A percentile compares a stretch with the other conserved stretches of the same genome.
These are phyloP conservation scores for Lathyrus oleraceus DNA, from an alignment of 306 rosid species.

Conservation along the genomic window DNA sequence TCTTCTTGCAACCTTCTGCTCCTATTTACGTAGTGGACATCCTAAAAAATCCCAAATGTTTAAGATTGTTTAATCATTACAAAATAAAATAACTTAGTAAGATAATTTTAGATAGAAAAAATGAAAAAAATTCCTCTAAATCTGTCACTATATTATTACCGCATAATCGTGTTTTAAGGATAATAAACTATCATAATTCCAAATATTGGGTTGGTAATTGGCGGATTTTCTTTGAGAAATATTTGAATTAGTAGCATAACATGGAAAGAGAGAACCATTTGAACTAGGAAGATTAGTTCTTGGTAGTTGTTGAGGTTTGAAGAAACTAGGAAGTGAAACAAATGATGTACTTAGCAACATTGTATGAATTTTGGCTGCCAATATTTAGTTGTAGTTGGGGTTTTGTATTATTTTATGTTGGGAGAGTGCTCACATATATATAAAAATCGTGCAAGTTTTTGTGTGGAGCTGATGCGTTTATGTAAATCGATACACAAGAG, in stretches of 20 bases:
- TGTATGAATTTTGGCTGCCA: not conserved
- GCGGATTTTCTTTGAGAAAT: slow-evolving; percentile 41
- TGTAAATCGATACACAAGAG: no score
- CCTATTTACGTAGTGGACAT: not conserved
- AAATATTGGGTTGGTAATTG: slow-evolving; percentile 50
- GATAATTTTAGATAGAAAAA: no score
- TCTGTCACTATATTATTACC: slow-evolving; percentile 21
- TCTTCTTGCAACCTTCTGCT: slow-evolving; percentile 33
- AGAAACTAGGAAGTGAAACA: not conserved
- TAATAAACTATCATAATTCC: slow-evolving; percentile 52
- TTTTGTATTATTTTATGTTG: no score
- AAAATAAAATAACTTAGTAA: no score
- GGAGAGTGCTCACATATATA: no score
- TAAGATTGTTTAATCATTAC: not conserved
- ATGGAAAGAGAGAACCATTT: slow-evolving; percentile 1
- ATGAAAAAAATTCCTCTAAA: no score
- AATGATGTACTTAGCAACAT: not conserved
- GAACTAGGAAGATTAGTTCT: not conserved
- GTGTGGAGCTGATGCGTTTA: no score
- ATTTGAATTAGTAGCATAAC: slow-evolving; percentile 2
- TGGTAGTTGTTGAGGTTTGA: not conserved
- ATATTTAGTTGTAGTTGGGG: no score
- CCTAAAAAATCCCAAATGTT: slow-evolving; percentile 24
- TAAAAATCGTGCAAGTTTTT: no score
- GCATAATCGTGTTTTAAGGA: slow-evolving; percentile 43